phyloP scores from a whole-genome alignment of 2,329 filamentous ascomycete species.

The Triangularia setosa region DNA sequence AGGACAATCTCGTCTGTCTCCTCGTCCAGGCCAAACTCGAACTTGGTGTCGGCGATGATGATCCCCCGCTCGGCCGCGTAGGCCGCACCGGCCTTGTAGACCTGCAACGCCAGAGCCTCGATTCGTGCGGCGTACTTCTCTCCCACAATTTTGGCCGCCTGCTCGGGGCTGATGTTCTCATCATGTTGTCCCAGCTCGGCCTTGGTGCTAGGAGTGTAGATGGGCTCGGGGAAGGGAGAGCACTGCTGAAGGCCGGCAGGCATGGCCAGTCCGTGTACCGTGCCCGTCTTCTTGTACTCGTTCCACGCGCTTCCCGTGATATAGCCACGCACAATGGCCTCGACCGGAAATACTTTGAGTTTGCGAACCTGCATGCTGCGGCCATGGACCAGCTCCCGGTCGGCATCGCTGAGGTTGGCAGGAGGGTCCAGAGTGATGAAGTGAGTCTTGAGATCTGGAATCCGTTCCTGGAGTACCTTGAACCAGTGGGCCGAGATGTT shows the following conservation, averaged over 20 bases:
- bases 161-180: conserved; percentile 76
- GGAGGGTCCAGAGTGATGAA: conserved; percentile 45
- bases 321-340: conserved; percentile 86
- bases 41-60: conserved; percentile 64
- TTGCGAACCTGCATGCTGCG: conserved; percentile 74
- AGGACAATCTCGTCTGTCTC: conserved; percentile 65
- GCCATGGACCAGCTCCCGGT: conserved; percentile 52
- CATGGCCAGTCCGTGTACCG: conserved; percentile 73
- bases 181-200: conserved; percentile 74
- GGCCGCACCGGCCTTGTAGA: conserved; percentile 60
- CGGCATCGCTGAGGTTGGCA: conserved; percentile 33
- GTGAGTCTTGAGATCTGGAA: conserved; percentile 50
- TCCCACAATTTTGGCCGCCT: conserved; percentile 61
- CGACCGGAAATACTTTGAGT: conserved; percentile 71
- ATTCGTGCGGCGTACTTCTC: conserved; percentile 60
- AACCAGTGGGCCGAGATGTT: conserved; percentile 52
- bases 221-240: conserved; percentile 62
- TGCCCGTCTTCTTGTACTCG: conserved; percentile 68
- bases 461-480: conserved; percentile 39
- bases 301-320: conserved; percentile 81
- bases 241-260: conserved; percentile 67
- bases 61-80: conserved; percentile 65
- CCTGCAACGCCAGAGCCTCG: conserved; percentile 58
- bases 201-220: conserved; percentile 80
- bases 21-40: conserved; percentile 64